phyloP scores from a whole-genome alignment of 2,329 filamentous ascomycete genomes.

The Fusarium sp. region DNA sequence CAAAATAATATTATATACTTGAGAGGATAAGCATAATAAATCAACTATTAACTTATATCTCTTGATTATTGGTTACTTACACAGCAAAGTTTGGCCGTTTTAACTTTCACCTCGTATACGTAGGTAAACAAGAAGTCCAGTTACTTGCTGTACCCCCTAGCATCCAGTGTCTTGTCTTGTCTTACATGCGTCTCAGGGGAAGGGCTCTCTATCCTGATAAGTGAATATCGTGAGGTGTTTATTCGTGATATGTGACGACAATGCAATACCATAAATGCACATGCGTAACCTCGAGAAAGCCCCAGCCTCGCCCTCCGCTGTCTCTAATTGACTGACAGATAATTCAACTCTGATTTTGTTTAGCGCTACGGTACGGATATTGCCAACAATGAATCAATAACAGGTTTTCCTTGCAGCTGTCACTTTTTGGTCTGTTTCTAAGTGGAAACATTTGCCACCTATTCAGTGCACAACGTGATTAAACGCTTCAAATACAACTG shows the following conservation, averaged over 20 bases:
- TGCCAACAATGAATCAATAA: constrained; percentile 11
- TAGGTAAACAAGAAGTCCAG: background rate
- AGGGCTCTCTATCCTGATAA: constrained; percentile 13
- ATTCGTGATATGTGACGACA: constrained; percentile 3
- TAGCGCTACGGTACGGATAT: background rate
- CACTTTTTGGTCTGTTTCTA: background rate
- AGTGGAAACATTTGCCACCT: background rate
- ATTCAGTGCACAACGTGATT: background rate
- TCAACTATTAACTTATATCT: background rate
- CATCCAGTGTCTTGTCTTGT: constrained; percentile 12
- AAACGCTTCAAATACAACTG: background rate
- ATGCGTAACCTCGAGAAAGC: constrained; percentile 10
- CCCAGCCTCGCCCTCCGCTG: constrained; percentile 7
- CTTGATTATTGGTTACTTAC: background rate
- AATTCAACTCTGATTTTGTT: background rate
- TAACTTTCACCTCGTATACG: background rate
- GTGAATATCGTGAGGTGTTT: constrained; percentile 29
- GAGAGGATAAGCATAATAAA: no score
- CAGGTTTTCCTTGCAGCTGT: background rate
- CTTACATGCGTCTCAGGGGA: constrained; percentile 17
- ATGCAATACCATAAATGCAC: constrained; percentile 19
- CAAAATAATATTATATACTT: background rate
- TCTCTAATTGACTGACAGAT: background rate
- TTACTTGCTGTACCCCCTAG: background rate
- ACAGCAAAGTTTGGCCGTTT: background rate